Evolutionary conservation across 2,329 filamentous ascomycete genomes (phyloP), one percentile per base, ranked within the genome.

Genomic region (Sporothrix variecibatus): DNA sequence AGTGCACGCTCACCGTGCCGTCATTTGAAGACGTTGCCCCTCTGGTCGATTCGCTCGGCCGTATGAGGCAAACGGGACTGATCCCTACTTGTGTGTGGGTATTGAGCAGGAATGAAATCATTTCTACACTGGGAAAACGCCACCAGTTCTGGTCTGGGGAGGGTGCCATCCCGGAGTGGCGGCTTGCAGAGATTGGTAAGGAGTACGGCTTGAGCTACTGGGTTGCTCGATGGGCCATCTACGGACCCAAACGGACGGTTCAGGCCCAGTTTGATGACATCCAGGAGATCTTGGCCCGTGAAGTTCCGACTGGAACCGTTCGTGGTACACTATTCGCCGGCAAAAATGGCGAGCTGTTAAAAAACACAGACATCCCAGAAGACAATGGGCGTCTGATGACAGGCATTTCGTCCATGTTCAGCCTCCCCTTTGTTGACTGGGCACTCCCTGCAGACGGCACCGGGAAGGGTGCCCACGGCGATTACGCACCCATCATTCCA

Each of bases 341-440:
- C 2, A 31, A 51, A 34, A 26, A 68, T 15, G 65, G 65, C 0
- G 23, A 49, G 43, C 65, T 51, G 23, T 12, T 68, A 0, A 51
- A 68, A 4, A 68, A 68, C 17, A 34, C 23, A n/a, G 23, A 34
- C 17, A 31, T 68, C 12, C 65, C 65, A 12, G 17, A n/a, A 3
- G 65, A 51, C 2, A 68, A 68, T n/a, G 65, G 65, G 1, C 6
- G 65, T 1, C 43, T 68, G 15, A 43, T 51, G 40, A 68, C 65
- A 1, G 43, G 40, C 23, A 28, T 68, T 6, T 68, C 65, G 26
- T 68, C 40, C 65, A 68, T 51, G 65, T 68, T 68, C 65, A 51
- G 65, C 17, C 65, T 68, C 2, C 65, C 65, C 11, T 68, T 68
- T 68, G 26, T 68, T 3, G 65, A 51, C 65, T 68, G 65, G 65